Base-by-base conservation (phyloP, 2,329 filamentous ascomycete species). In the Aspergillus sp. region DNA sequence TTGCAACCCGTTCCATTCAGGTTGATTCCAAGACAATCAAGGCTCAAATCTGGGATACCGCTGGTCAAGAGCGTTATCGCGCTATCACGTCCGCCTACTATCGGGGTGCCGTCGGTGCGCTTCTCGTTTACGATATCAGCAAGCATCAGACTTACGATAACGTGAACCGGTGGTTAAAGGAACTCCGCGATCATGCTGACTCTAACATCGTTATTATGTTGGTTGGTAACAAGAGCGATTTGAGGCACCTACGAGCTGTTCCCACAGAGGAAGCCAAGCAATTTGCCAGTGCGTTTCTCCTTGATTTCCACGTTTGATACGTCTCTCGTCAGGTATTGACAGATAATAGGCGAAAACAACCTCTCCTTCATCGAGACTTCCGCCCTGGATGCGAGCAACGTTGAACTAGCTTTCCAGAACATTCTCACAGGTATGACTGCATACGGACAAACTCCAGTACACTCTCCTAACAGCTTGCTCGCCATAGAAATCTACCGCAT, bases 21-120 rank as follows among this genome's bases (percentile, higher is more conserved):
- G 95, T 99, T 73, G 95, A 99, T 80, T 90, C 90, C 74, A 99
- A 99, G 86, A 99, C 95, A 64, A 99, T 99, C 87, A 99, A 99
- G 85, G 95, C 95, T 70, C 95, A 99, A 83, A 99, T 99, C 73
- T 99, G 96, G 95, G 95, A 99, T 83, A 99, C 95, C 59, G 95
- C 95, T 67, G 95, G 95, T 68, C 95, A 99, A 82, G 95, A 99
- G 81, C 89, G 95, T 77, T 99, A 98, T 83, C 91, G 96, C 76
- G 95, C 95, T 76, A 99, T 99, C 78, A 99, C 95, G 69, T 97
- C 95, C 60, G 95, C 95, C 68, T 99, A 99, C 83, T 99, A 99
- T 81, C 90, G 95, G 71, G 96, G 95, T 72, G 96, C 95, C 55
- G 95, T 99, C 57, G 95, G 95, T 70, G 95, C 95, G 63, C 87